Evolutionary conservation across 2,329 filamentous ascomycete species (phyloP).

Genomic region (Fusarium napiforme): DNA sequence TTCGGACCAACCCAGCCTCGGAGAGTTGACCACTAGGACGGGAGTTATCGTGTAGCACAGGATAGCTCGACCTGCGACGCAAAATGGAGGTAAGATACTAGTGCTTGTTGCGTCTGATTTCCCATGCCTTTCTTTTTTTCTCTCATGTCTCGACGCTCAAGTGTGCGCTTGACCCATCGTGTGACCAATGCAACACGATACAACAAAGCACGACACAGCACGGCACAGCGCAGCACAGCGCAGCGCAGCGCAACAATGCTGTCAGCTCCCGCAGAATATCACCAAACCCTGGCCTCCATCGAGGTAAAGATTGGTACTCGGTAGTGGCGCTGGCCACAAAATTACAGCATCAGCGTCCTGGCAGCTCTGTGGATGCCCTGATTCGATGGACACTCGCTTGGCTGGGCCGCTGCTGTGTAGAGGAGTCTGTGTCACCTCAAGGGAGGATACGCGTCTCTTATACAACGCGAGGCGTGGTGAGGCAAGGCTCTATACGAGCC

Average conservation of each 20-base stretch:
- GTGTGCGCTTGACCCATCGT: slow-evolving; percentile 25
- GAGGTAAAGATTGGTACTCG: not conserved
- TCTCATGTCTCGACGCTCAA: slow-evolving; percentile 6
- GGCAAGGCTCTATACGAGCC: slow-evolving; percentile 11
- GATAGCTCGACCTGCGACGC: not conserved
- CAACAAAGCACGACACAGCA: not conserved
- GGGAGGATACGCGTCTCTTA: slow-evolving; percentile 24
- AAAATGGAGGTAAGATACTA: slow-evolving; percentile 38
- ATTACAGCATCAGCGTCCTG: slow-evolving; percentile 4
- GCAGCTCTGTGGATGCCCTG: slow-evolving; percentile 14
- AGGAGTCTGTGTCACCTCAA: slow-evolving; percentile 33
- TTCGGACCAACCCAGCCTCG: slow-evolving; percentile 4
- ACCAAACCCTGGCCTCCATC: not conserved
- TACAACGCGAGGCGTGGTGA: slow-evolving; percentile 10
- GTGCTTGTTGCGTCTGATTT: slow-evolving; percentile 3
- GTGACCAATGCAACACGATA: slow-evolving; percentile 17
- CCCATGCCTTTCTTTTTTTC: not conserved
- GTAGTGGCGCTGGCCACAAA: slow-evolving; percentile 19
- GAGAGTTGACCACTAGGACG: slow-evolving; percentile 12
- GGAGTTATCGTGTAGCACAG: slow-evolving; percentile 5
- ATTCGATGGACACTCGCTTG: slow-evolving; percentile 32
- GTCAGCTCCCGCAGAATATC: slow-evolving; percentile 6
- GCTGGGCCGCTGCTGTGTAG: slow-evolving; percentile 11
- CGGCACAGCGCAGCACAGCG: not conserved
- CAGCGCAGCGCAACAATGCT: not conserved